Conservation (phyloP, 2,329 filamentous ascomycete species). For the Cladophialophora chaetospira region DNA sequence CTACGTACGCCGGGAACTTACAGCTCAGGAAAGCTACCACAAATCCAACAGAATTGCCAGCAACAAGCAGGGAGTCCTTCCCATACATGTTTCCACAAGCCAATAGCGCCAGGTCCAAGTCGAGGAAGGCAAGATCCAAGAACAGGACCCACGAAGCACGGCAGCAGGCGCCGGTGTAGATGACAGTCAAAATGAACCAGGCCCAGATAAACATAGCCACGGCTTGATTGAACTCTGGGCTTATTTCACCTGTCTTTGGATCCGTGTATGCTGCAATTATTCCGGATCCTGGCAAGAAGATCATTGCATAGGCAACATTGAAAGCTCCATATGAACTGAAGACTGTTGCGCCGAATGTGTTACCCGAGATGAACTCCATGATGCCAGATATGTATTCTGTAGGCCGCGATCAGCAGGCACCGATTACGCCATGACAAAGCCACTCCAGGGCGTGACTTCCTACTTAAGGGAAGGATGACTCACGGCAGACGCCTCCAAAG, state of each 20-base stretch:
- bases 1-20: constrained; percentile 23
- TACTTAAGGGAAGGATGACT: background rate
- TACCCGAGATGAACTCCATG: constrained; percentile 34
- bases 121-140: constrained; percentile 32
- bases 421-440: no score
- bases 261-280: constrained; percentile 43
- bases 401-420: no score
- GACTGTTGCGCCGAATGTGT: constrained; percentile 42
- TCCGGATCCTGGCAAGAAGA: constrained; percentile 43
- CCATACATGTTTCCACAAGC: constrained; percentile 35
- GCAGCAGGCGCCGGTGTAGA: constrained; percentile 33
- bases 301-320: constrained; percentile 45
- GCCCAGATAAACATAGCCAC: constrained; percentile 36
- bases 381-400: constrained; percentile 34
- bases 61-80: constrained; percentile 25
- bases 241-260: constrained; percentile 32
- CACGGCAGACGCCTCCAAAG: constrained; percentile 41
- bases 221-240: constrained; percentile 33
- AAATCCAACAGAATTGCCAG: constrained; percentile 33
- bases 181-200: constrained; percentile 37
- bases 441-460: no score
- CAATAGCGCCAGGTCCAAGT: constrained; percentile 34
- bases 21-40: constrained; percentile 34
- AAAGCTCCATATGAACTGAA: constrained; percentile 45
- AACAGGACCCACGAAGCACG: constrained; percentile 35